These are phyloP conservation scores for Metarhizium anisopliae DNA, from an alignment of 2,329 filamentous ascomycete genomes.

Conservation along the genomic window DNA sequence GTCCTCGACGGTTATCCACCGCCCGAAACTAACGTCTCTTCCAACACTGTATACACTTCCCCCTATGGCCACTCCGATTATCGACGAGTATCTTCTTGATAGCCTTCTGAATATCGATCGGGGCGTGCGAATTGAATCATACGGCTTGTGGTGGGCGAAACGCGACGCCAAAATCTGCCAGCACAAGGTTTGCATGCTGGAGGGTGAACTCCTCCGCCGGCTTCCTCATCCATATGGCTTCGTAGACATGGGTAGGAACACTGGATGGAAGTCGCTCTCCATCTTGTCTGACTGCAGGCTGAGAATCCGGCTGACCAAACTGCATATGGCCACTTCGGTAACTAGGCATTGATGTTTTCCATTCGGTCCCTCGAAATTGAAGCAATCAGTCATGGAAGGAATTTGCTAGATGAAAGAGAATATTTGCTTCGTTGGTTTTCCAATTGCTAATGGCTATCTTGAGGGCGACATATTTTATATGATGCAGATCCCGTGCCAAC, in stretches of 20 bases:
- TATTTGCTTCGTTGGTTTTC: conserved; percentile 10
- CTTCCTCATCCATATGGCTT: conserved; percentile 25
- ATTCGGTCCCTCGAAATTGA: conserved; percentile 16
- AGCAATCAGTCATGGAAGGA: conserved; percentile 13
- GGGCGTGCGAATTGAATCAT: conserved; percentile 6
- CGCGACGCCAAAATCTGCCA: conserved; percentile 26
- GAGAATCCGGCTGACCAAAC: conserved; percentile 14
- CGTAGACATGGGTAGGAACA: conserved; percentile 20
- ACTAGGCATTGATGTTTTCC: conserved; percentile 19
- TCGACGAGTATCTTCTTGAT: too few relatives aligned
- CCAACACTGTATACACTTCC: too few relatives aligned
- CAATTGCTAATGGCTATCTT: conserved; percentile 20
- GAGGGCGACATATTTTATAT: conserved; percentile 20
- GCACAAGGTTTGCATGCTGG: conserved; percentile 11
- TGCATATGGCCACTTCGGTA: conserved; percentile 15
- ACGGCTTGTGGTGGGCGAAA: conserved; percentile 19
- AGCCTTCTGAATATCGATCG: conserved; percentile 5
- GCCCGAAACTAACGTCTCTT: too few relatives aligned
- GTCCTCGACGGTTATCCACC: too few relatives aligned
- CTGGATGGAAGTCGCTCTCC: conserved; percentile 6
- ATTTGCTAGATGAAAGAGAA: conserved; percentile 10
- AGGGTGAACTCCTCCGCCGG: conserved; percentile 20
- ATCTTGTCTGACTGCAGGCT: conserved; percentile 12
- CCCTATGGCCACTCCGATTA: too few relatives aligned
- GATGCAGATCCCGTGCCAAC: not conserved